Evolutionary conservation across 352 stramenopile species (phyloP).

Genomic region (Blastocystis sp.): DNA sequence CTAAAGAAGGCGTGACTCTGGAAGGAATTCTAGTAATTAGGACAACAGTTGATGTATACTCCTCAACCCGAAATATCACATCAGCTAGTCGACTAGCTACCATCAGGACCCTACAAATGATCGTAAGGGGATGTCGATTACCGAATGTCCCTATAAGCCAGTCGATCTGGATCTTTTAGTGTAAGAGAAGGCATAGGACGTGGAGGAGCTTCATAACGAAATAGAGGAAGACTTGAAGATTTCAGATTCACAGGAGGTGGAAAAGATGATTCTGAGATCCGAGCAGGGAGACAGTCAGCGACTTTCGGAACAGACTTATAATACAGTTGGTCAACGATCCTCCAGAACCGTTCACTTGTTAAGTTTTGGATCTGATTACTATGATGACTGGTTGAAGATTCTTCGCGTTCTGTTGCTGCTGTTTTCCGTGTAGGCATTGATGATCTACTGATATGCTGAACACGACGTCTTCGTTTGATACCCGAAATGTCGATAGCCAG

Average conservation of each 20-base stretch:
- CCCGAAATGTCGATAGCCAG: background rate
- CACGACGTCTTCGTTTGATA: background rate
- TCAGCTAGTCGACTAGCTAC: background rate
- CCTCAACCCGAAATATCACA: background rate
- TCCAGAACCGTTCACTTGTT: slow-evolving; percentile 41
- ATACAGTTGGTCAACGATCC: background rate
- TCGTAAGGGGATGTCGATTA: background rate
- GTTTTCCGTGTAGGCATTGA: background rate
- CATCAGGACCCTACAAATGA: background rate
- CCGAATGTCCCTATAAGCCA: background rate
- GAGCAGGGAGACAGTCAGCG: background rate
- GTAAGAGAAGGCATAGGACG: too few relatives aligned
- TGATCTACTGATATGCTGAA: background rate
- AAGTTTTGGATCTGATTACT: background rate
- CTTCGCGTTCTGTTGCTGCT: background rate
- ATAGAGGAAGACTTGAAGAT: too few relatives aligned
- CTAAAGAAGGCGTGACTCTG: background rate
- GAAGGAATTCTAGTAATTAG: background rate
- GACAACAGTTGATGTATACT: background rate
- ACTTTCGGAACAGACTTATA: background rate
- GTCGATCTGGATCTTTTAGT: background rate
- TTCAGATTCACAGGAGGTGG: too few relatives aligned
- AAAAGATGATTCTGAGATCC: too few relatives aligned
- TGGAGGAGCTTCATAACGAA: too few relatives aligned
- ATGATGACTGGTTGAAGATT: background rate